Percentiles rank a stretch among this genome's conserved stretches.
Evolutionary conservation across 208 protist genomes (phyloP).

Genomic region (Leishmania mexicana): DNA sequence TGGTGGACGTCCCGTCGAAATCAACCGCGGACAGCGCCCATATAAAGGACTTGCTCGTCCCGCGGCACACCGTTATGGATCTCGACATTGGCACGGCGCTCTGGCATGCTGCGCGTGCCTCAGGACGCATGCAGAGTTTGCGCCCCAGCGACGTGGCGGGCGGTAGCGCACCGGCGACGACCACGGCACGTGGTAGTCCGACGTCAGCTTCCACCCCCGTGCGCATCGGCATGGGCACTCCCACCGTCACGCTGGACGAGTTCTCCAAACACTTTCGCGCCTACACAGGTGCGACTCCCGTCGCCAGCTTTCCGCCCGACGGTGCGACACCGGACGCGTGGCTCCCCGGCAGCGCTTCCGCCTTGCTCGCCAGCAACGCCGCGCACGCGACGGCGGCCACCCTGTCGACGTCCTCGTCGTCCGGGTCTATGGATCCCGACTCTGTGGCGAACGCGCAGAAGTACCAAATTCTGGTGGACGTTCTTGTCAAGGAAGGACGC

Average conservation of each 20-base stretch:
- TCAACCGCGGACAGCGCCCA: conserved; percentile 32
- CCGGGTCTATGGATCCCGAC: conserved; percentile 6
- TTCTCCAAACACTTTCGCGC: conserved; percentile 52
- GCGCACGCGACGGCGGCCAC: too few species aligned
- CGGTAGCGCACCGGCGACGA: background rate
- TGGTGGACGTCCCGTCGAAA: conserved; percentile 82
- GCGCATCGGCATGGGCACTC: background rate
- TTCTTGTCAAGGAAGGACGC: conserved; percentile 69
- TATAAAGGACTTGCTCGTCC: conserved; percentile 77
- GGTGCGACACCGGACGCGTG: background rate
- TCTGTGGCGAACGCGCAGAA: conserved; percentile 20
- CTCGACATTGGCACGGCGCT: conserved; percentile 95
- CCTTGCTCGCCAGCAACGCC: background rate
- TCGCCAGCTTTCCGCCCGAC: background rate
- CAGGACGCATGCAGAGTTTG: conserved; percentile 80
- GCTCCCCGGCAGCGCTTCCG: background rate
- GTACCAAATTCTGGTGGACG: conserved; percentile 59
- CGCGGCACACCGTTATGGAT: conserved; percentile 94
- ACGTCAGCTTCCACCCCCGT: background rate
- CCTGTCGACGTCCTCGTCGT: background rate
- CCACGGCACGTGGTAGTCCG: background rate
- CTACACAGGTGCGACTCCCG: conserved; percentile 12
- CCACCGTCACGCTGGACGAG: conserved; percentile 26
- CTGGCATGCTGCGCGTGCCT: conserved; percentile 91
- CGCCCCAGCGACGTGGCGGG: conserved; percentile 33